Conservation (phyloP, 768 basidiomycete genomes). For the Calocera cornea region DNA sequence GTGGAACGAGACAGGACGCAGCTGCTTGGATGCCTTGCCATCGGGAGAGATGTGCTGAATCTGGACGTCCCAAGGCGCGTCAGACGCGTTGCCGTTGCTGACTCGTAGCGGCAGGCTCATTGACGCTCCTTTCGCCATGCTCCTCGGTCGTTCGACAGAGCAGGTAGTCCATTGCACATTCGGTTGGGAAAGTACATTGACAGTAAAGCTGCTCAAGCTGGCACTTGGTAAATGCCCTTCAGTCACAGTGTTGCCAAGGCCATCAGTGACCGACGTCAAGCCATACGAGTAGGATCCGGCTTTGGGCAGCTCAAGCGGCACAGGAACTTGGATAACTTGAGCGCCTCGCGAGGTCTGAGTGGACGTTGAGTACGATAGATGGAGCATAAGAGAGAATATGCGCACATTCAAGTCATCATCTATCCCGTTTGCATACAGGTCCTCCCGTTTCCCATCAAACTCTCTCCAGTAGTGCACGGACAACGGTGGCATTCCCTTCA, state of each 20-base stretch:
- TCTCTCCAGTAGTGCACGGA: constrained; percentile 65
- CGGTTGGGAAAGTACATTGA: neutral
- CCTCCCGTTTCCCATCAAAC: constrained; percentile 49
- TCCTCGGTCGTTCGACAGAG: constrained; percentile 3
- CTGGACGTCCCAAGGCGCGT: neutral
- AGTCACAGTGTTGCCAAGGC: constrained; percentile 58
- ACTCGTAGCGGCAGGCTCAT: neutral
- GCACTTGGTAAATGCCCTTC: neutral
- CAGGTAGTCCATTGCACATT: neutral
- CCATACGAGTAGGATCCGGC: constrained; percentile 33
- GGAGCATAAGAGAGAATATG: too few species aligned
- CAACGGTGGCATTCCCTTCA: constrained; percentile 26
- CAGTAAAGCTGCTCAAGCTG: neutral
- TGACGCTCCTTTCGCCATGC: neutral
- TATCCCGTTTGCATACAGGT: constrained; percentile 73
- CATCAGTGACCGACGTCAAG: constrained; percentile 72
- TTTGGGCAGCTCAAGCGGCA: constrained; percentile 7
- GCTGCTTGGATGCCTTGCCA: neutral
- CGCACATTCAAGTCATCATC: constrained; percentile 38
- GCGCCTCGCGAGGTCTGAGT: constrained; percentile 11
- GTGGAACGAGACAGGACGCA: neutral
- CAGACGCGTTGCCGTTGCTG: neutral
- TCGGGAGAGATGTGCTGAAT: neutral
- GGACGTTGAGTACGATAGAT: too few species aligned
- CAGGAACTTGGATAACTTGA: neutral